Percentiles rank a stretch among this genome's conserved stretches.
These are phyloP conservation scores for Wickerhamomyces canadensis DNA, from an alignment of 805 yeast species.

Conservation along the genomic window DNA sequence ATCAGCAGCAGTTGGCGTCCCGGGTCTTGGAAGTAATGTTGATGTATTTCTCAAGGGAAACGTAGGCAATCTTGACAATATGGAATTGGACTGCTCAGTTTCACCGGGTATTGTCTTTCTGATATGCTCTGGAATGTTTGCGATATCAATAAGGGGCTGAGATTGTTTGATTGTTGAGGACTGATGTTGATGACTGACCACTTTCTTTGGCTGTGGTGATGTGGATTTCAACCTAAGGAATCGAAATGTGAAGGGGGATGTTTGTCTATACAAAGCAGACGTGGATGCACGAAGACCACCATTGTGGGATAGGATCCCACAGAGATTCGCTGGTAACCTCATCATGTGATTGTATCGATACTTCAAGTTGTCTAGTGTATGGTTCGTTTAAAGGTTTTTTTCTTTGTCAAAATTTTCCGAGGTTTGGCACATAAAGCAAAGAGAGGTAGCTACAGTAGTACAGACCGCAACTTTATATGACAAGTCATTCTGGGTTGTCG, in stretches of 20 bases:
- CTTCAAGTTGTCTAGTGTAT: background rate
- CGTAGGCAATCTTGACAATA: conserved; percentile 56
- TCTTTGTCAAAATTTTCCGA: background rate
- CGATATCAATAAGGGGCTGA: background rate
- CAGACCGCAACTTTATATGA: too few relatives aligned
- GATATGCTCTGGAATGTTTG: conserved; percentile 15
- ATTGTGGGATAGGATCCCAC: background rate
- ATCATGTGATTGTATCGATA: background rate
- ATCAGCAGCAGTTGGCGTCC: conserved; percentile 61
- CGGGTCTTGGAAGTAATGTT: conserved; percentile 66
- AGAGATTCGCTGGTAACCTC: background rate
- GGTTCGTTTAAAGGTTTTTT: conserved; percentile 1
- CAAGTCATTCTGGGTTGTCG: too few relatives aligned
- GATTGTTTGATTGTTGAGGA: background rate
- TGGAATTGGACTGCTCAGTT: conserved; percentile 31
- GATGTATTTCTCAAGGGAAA: conserved; percentile 68
- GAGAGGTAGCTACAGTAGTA: background rate
- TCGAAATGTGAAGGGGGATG: background rate
- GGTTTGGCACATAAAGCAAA: background rate
- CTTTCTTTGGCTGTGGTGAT: background rate
- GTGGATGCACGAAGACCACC: background rate
- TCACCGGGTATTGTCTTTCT: conserved; percentile 23
- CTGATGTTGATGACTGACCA: background rate
- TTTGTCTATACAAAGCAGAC: background rate
- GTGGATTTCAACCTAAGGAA: conserved; percentile 7